phyloP scores from a whole-genome alignment of 202 grass and related monocot genomes.

The Saccharum hybrid region DNA sequence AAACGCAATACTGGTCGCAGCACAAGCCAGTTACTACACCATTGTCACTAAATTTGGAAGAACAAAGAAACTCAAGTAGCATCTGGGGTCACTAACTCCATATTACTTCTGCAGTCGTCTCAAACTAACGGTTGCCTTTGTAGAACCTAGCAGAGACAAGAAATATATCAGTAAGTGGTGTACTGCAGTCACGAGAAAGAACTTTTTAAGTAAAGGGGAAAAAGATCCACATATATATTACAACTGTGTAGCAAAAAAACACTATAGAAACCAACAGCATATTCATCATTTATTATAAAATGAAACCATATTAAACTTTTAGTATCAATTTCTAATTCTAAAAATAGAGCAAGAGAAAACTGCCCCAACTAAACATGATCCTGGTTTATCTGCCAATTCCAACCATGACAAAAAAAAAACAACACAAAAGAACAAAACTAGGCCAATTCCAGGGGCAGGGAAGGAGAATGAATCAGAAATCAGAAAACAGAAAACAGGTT shows the following conservation, averaged over 20 bases:
- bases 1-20: neutral
- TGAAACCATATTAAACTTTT: neutral
- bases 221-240: neutral
- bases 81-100: neutral
- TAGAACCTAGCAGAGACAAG: constrained; percentile 27
- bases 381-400: neutral
- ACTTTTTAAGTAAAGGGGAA: neutral
- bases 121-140: neutral
- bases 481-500: too few relatives aligned
- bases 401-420: neutral
- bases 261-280: neutral
- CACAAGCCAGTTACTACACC: neutral
- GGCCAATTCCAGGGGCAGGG: neutral
- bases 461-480: neutral
- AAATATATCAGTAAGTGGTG: constrained; percentile 2
- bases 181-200: neutral
- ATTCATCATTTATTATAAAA: neutral
- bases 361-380: neutral
- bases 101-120: constrained; percentile 6
- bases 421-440: neutral
- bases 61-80: neutral
- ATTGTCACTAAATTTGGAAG: neutral
- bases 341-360: neutral
- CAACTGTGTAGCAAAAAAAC: neutral
- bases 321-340: neutral